A percentile compares a stretch with the other conserved stretches of the same genome.
These are phyloP conservation scores for Simplicillium sp. DNA, from an alignment of 2,329 filamentous ascomycete species.

Conservation along the genomic window DNA sequence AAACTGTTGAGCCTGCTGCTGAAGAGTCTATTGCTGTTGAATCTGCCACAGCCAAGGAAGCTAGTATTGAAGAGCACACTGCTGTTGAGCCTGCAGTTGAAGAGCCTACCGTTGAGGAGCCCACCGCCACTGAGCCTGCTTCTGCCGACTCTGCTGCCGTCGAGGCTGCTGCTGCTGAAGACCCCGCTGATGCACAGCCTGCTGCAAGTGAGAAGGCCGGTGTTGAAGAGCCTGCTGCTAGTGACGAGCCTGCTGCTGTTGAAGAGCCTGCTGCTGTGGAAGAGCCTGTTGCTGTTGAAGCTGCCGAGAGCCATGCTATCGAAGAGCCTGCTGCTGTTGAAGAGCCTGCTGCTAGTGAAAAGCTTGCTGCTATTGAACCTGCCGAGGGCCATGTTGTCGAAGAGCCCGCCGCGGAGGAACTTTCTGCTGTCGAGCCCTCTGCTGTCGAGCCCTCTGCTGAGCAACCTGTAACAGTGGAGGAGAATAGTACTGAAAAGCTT, in stretches of 20 bases:
- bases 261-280: background rate
- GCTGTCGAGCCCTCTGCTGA: background rate
- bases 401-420: background rate
- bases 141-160: background rate
- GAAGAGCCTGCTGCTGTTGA: background rate
- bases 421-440: background rate
- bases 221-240: background rate
- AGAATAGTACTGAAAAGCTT: background rate
- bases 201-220: background rate
- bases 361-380: no score
- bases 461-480: no score
- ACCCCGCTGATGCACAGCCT: background rate
- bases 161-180: background rate
- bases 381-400: background rate
- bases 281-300: background rate
- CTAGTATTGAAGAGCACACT: background rate
- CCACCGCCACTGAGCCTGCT: background rate
- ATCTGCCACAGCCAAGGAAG: background rate
- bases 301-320: conserved; percentile 1
- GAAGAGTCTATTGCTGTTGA: background rate
- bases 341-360: background rate
- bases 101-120: background rate
- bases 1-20: no score
- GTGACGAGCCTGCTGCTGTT: background rate
- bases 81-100: background rate